phyloP scores from a whole-genome alignment of 2,329 filamentous ascomycete species.

The Paecilomyces formosus region DNA sequence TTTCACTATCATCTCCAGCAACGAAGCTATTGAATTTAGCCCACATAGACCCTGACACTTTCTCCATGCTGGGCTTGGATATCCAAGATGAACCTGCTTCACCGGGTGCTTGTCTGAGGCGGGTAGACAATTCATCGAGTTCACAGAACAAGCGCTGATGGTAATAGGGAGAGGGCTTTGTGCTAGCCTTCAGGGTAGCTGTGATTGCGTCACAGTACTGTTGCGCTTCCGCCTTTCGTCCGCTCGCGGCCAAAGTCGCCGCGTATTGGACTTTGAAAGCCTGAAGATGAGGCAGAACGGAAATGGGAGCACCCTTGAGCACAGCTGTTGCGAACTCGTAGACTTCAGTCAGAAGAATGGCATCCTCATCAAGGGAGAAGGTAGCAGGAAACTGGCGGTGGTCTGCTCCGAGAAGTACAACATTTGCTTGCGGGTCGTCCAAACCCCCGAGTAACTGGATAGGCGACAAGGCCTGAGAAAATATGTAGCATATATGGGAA shows the following conservation, averaged over 20 bases:
- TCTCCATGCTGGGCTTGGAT: constrained; percentile 89
- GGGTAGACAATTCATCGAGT: constrained; percentile 75
- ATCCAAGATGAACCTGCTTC: constrained; percentile 83
- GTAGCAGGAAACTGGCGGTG: constrained; percentile 64
- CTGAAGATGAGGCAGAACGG: constrained; percentile 71
- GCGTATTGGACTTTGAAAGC: constrained; percentile 90
- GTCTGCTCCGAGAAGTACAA: constrained; percentile 80
- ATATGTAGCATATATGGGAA: constrained; percentile 88
- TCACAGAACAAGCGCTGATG: constrained; percentile 64
- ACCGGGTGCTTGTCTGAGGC: constrained; percentile 77
- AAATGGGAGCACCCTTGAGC: constrained; percentile 48
- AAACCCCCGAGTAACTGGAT: constrained; percentile 68
- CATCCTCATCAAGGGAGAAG: constrained; percentile 72
- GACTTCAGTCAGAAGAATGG: constrained; percentile 88
- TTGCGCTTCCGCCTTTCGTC: constrained; percentile 72
- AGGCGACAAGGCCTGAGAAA: constrained; percentile 53
- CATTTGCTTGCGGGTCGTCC: constrained; percentile 70
- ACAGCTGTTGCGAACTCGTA: constrained; percentile 86
- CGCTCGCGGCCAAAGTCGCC: constrained; percentile 73
- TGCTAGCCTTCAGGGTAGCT: constrained; percentile 68
- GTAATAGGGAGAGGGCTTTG: constrained; percentile 80
- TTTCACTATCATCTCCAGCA: constrained; percentile 75
- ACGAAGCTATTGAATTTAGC: constrained; percentile 96
- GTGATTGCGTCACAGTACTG: constrained; percentile 85
- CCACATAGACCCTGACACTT: constrained; percentile 84